Evolutionary conservation across 1,284 basidiomycete genomes (phyloP), one percentile per base, ranked within the genome.

Genomic region (Gymnopus androsaceus): DNA sequence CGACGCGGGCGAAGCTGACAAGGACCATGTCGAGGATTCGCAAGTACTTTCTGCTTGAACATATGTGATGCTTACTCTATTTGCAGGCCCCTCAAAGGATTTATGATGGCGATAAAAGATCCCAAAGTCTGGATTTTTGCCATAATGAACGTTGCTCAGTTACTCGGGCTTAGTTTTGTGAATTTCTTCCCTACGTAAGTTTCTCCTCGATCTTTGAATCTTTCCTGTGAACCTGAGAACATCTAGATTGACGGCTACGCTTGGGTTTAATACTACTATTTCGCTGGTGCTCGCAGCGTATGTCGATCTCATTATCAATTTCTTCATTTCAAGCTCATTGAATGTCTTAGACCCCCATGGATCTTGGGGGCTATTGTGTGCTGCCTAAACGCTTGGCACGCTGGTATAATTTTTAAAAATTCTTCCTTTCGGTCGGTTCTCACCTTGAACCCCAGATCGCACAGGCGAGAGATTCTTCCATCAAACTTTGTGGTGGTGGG

Each of bases 121-220:
- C 75, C 77, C 19, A 84, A 87, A 65, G 82, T 88, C 1, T 71
- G 68, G 23, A 66, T 89, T 19, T 84, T 91, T 60, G 73, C 83
- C 42, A 37, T 87, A 11, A 79, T 84, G 75, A 69, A 69, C 3
- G 78, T 75, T 30, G 66, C 77, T 0, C 79, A 82, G 59, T 66
- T 83, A 8, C 65, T 90, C 12, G 87, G 87, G 0, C 70, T 88
- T 27, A 86, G 84, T 44, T 90, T 88, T 67, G 82, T 87, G 52
- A 83, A 85, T 61, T 91, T 88, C 75, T 91, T 89, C 72, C 85
- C 84, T 14, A 87, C 85, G 82, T 85, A 61, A 53, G 78, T 70
- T 4, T n/a, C 19, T 30, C 15, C 4, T n/a, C n/a, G n/a, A n/a
- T 42, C 52, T 28, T n/a, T 19, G 27, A 2, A 14, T n/a, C 30